These are phyloP conservation scores for Lichtheimia ramosa DNA, from an alignment of 371 early-diverging fungal species.

Conservation along the genomic window DNA sequence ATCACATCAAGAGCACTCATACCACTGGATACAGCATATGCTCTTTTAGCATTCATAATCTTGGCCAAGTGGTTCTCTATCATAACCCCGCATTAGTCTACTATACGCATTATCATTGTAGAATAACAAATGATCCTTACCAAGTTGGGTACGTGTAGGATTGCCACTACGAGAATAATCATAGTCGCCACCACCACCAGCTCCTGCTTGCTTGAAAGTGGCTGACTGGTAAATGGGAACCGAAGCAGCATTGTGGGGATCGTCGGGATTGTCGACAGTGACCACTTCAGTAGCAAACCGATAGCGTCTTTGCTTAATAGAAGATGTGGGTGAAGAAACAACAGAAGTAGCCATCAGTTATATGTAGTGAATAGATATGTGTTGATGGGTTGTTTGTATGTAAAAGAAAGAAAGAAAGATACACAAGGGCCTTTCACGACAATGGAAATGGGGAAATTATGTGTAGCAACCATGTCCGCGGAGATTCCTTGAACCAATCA, in stretches of 20 bases:
- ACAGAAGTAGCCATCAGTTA: slow-evolving; percentile 24
- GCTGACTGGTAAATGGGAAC: slow-evolving; percentile 97
- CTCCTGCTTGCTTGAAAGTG: slow-evolving; percentile 88
- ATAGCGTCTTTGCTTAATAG: slow-evolving; percentile 54
- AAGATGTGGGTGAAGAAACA: slow-evolving; percentile 37
- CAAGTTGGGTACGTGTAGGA: slow-evolving; percentile 85
- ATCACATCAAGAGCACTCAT: slow-evolving; percentile 90
- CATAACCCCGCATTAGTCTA: background rate
- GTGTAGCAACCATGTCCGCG: background rate
- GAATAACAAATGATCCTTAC: slow-evolving; percentile 34
- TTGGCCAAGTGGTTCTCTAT: slow-evolving; percentile 85
- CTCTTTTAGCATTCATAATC: slow-evolving; percentile 78
- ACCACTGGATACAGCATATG: slow-evolving; percentile 82
- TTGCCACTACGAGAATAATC: slow-evolving; percentile 93
- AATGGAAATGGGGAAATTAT: background rate
- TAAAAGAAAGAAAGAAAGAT: slow-evolving; percentile 1
- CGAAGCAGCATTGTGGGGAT: slow-evolving; percentile 89
- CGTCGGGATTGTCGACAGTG: slow-evolving; percentile 75
- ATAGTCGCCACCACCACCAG: slow-evolving; percentile 84
- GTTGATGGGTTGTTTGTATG: background rate
- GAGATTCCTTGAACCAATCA: slow-evolving; percentile 1
- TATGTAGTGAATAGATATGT: no score
- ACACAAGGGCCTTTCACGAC: background rate
- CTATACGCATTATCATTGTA: background rate
- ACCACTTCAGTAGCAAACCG: slow-evolving; percentile 89